Evolutionary conservation across 2,329 filamentous ascomycete species (phyloP).

Genomic region (Botrytis fabae): DNA sequence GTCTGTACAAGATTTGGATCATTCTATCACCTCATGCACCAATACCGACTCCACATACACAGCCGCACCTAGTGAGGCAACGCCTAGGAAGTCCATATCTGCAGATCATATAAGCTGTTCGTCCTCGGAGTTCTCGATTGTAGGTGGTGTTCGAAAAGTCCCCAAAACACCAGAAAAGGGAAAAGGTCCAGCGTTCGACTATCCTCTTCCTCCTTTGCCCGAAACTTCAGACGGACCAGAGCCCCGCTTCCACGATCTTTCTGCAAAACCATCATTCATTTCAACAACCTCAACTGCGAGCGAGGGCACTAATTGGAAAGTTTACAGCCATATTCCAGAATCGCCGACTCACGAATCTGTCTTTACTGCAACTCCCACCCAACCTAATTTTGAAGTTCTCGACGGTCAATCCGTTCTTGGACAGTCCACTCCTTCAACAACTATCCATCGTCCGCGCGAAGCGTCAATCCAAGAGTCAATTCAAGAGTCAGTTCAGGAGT

Average conservation of each 20-base stretch:
- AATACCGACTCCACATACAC: conserved; percentile 27
- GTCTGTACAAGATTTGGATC: conserved; percentile 33
- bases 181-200: conserved; percentile 30
- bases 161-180: conserved; percentile 41
- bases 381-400: conserved; percentile 21
- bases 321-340: conserved; percentile 33
- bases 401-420: conserved; percentile 5
- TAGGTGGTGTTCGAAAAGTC: conserved; percentile 42
- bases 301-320: conserved; percentile 41
- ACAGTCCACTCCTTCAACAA: conserved; percentile 22
- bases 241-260: conserved; percentile 36
- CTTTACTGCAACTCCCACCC: conserved; percentile 25
- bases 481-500: background rate
- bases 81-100: conserved; percentile 34
- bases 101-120: conserved; percentile 39
- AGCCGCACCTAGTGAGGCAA: conserved; percentile 32
- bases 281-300: conserved; percentile 39
- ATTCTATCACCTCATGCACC: conserved; percentile 39
- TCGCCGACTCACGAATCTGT: conserved; percentile 30
- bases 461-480: conserved; percentile 1
- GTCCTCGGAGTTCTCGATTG: conserved; percentile 40
- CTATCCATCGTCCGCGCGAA: conserved; percentile 10
- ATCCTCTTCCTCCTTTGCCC: conserved; percentile 35
- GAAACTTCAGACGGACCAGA: conserved; percentile 33
- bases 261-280: conserved; percentile 40